Evolutionary conservation across 2,329 filamentous ascomycete species (phyloP).

Genomic region (Aspergillus pseudoterreus): DNA sequence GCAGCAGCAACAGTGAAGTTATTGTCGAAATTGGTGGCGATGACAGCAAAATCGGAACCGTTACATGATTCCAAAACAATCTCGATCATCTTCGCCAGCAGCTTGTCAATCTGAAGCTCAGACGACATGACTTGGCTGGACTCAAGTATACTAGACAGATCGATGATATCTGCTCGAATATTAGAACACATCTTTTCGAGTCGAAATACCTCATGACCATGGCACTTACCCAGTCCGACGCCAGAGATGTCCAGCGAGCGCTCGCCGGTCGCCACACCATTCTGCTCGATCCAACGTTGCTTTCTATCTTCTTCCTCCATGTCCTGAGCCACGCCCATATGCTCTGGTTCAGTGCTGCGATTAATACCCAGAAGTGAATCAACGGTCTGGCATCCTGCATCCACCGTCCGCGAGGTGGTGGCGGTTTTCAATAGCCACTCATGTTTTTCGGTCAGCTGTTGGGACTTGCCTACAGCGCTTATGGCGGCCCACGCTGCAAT

Average conservation of each 20-base stretch:
- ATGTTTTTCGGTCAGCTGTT: conserved; percentile 56
- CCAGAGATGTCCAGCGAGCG: conserved; percentile 40
- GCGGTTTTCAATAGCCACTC: conserved; percentile 59
- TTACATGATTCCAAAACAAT: conserved; percentile 64
- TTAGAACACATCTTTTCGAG: conserved; percentile 28
- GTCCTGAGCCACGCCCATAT: conserved; percentile 25
- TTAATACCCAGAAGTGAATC: conserved; percentile 45
- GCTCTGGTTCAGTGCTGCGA: conserved; percentile 28
- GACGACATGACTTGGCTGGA: conserved; percentile 64
- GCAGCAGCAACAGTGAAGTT: conserved; percentile 60
- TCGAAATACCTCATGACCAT: neutral
- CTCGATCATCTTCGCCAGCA: conserved; percentile 61
- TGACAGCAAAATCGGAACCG: conserved; percentile 56
- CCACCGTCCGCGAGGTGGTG: conserved; percentile 48
- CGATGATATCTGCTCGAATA: conserved; percentile 57
- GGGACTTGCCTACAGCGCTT: conserved; percentile 56
- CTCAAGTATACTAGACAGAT: conserved; percentile 61
- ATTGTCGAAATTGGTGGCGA: conserved; percentile 58
- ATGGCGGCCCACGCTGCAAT: conserved; percentile 58
- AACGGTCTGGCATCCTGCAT: conserved; percentile 56
- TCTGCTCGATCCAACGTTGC: conserved; percentile 42
- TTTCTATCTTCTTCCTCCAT: conserved; percentile 39
- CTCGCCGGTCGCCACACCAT: conserved; percentile 34
- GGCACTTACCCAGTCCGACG: conserved; percentile 34
- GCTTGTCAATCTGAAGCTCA: conserved; percentile 60